phyloP scores from a whole-genome alignment of 192 early-diverging fungal genomes.

The Linnemannia schmuckeri region DNA sequence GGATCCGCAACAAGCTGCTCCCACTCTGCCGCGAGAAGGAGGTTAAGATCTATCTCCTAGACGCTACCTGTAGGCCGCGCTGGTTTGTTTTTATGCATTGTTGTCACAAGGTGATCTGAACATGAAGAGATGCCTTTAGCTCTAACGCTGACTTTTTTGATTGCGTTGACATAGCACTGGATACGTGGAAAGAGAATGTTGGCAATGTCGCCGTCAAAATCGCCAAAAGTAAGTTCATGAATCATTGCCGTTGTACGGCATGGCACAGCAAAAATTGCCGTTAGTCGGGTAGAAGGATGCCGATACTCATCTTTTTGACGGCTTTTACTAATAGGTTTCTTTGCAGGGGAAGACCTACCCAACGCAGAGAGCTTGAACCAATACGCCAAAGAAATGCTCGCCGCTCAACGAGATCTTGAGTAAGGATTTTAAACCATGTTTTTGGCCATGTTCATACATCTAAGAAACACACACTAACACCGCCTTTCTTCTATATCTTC shows the following conservation, averaged over 20 bases:
- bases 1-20: constrained; percentile 86
- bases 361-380: constrained; percentile 46
- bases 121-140: not conserved
- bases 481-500: constrained; percentile 19
- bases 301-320: not conserved
- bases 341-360: constrained; percentile 45
- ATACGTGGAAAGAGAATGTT: constrained; percentile 69
- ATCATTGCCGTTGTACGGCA: constrained; percentile 2
- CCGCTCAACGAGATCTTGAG: constrained; percentile 44
- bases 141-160: not conserved
- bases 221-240: constrained; percentile 56
- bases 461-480: constrained; percentile 23
- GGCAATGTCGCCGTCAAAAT: constrained; percentile 65
- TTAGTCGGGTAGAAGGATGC: not conserved
- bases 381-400: constrained; percentile 57
- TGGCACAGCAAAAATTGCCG: not conserved
- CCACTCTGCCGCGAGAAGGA: constrained; percentile 56
- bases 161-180: constrained; percentile 52
- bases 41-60: constrained; percentile 72
- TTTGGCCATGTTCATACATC: constrained; percentile 37
- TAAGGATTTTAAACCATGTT: constrained; percentile 31
- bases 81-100: no score
- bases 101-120: not conserved
- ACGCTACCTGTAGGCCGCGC: constrained; percentile 71
- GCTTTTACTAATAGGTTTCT: constrained; percentile 54